These are phyloP conservation scores for Quercus engelmannii DNA, from an alignment of 306 rosid species.

Conservation along the genomic window DNA sequence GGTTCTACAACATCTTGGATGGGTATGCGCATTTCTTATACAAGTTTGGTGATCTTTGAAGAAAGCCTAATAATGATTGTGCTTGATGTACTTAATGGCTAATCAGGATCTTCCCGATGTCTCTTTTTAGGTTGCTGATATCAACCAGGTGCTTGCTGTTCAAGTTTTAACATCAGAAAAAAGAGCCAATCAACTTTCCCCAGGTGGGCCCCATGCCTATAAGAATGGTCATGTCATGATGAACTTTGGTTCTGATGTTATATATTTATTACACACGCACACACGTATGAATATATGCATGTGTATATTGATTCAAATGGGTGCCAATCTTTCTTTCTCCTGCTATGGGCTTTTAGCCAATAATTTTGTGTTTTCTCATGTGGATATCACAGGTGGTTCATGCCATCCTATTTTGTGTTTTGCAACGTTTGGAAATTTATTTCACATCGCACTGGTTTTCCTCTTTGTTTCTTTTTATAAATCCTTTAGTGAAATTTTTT, in stretches of 20 bases:
- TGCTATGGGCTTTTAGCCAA: background rate
- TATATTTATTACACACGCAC: background rate
- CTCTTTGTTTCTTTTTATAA: too few species aligned
- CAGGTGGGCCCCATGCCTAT: conserved; percentile 55
- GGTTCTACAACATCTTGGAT: conserved; percentile 94
- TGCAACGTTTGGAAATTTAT: background rate
- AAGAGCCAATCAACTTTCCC: conserved; percentile 68
- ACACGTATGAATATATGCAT: background rate
- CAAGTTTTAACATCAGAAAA: conserved; percentile 73
- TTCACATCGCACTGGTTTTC: too few species aligned
- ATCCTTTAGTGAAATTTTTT: too few species aligned
- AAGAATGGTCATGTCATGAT: conserved; percentile 13
- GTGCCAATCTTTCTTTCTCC: background rate
- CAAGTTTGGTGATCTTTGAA: background rate
- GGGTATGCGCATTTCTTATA: conserved; percentile 51
- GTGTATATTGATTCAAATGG: background rate
- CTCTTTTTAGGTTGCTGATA: conserved; percentile 73
- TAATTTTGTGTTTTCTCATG: background rate
- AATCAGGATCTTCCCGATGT: conserved; percentile 20
- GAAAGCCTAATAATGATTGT: background rate
- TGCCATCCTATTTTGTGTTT: background rate
- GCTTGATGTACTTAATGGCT: background rate
- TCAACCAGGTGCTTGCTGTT: conserved; percentile 81
- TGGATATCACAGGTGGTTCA: background rate
- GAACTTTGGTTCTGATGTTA: conserved; percentile 18